These are phyloP conservation scores for Gaeumannomyces tritici DNA, from an alignment of 2,329 filamentous ascomycete species.

Conservation along the genomic window DNA sequence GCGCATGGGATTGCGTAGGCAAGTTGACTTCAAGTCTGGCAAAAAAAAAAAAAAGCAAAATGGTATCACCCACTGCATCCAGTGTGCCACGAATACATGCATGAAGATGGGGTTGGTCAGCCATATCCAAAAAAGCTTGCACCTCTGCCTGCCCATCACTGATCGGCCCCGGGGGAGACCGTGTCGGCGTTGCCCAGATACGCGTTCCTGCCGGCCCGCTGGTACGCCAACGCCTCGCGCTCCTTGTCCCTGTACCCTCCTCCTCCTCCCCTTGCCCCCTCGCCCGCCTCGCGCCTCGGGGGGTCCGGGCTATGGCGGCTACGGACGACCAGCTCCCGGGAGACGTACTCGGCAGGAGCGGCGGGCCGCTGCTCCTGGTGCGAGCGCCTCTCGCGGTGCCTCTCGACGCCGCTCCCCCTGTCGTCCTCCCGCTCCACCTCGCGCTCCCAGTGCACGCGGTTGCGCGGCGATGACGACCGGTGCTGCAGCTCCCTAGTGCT, in stretches of 20 bases:
- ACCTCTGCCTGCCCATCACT: no score
- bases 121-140: no score
- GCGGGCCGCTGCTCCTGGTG: neutral
- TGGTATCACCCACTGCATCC: neutral
- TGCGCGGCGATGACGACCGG: neutral
- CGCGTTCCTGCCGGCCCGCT: neutral
- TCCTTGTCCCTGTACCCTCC: neutral
- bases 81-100: neutral
- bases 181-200: neutral
- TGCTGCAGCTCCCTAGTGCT: neutral
- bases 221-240: neutral
- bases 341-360: neutral
- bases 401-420: neutral
- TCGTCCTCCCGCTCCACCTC: neutral
- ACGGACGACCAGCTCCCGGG: neutral
- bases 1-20: neutral
- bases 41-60: neutral
- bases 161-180: no score
- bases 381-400: neutral
- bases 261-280: neutral
- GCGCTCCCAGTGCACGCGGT: neutral
- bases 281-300: neutral
- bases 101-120: no score
- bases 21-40: neutral
- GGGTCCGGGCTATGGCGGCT: neutral